A percentile compares a stretch with the other conserved stretches of the same genome.
Evolutionary conservation across 2,329 filamentous ascomycete species (phyloP).

Genomic region (Claviceps maximensis): DNA sequence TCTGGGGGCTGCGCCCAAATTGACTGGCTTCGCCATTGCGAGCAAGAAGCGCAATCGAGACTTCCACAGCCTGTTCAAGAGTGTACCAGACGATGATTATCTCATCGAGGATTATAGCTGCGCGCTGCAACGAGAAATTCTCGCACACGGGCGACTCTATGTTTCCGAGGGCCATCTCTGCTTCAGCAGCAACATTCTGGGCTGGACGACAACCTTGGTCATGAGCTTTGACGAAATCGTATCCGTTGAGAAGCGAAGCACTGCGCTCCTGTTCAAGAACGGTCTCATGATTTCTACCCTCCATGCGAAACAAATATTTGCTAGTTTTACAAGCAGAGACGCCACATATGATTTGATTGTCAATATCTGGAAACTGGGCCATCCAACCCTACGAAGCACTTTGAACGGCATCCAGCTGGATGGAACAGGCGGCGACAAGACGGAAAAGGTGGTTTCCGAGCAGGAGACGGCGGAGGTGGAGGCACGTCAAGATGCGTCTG

Average conservation of each 20-base stretch:
- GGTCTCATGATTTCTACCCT: constrained; percentile 93
- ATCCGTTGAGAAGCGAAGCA: constrained; percentile 92
- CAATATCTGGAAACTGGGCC: constrained; percentile 95
- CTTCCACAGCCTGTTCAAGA: constrained; percentile 88
- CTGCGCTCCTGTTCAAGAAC: constrained; percentile 90
- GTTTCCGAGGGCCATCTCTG: constrained; percentile 95
- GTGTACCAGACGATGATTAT: constrained; percentile 94
- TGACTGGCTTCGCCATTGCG: constrained; percentile 91
- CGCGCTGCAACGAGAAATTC: constrained; percentile 86
- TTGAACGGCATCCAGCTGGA: constrained; percentile 78
- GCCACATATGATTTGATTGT: constrained; percentile 95
- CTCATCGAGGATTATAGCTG: constrained; percentile 98
- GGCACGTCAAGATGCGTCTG: constrained; percentile 39
- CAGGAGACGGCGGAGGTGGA: constrained; percentile 20
- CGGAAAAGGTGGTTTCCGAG: constrained; percentile 59
- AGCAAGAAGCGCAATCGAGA: constrained; percentile 93
- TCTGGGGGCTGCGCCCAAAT: constrained; percentile 48
- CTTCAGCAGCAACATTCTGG: constrained; percentile 97
- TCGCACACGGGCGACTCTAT: constrained; percentile 86
- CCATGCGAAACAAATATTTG: constrained; percentile 90
- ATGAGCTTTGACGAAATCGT: constrained; percentile 98
- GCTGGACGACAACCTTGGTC: constrained; percentile 93
- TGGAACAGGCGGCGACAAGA: constrained; percentile 77
- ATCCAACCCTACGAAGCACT: constrained; percentile 82
- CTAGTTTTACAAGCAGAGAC: constrained; percentile 86